These are phyloP conservation scores for Protomyces macrosporus DNA, from an alignment of 1,139 yeast genomes.

Conservation along the genomic window DNA sequence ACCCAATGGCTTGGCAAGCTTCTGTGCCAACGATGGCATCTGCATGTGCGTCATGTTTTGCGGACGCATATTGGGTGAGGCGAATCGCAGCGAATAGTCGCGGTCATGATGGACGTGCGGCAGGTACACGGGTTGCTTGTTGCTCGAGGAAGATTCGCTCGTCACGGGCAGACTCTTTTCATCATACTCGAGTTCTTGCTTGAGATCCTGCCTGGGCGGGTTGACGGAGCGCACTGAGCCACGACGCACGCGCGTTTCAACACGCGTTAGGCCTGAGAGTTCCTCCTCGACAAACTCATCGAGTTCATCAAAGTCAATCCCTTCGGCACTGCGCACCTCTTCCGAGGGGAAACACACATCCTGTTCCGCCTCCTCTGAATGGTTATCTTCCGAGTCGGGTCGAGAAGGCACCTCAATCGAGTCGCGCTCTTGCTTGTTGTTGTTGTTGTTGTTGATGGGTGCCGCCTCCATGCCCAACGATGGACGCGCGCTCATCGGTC, in stretches of 20 bases:
- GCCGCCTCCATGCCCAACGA: not conserved
- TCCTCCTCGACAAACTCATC: conserved; percentile 39
- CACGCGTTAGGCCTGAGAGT: not conserved
- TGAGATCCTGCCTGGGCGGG: not conserved
- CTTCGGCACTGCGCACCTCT: conserved; percentile 43
- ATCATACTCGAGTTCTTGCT: not conserved
- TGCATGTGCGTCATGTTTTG: conserved; percentile 23
- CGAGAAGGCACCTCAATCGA: conserved; percentile 21
- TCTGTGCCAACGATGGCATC: conserved; percentile 6
- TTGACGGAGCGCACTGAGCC: not conserved
- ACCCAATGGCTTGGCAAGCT: conserved; percentile 1
- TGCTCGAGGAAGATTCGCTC: conserved; percentile 27
- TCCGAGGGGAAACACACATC: conserved; percentile 94
- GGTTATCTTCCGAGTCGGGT: conserved; percentile 19
- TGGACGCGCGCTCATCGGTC: conserved; percentile 6
- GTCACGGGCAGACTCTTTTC: not conserved
- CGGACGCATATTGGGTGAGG: conserved; percentile 20
- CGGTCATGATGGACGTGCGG: not conserved
- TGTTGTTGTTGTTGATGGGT: conserved; percentile 1
- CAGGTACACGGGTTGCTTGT: conserved; percentile 1
- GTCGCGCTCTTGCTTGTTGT: conserved; percentile 10
- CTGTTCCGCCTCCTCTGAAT: conserved; percentile 66
- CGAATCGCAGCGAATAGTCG: conserved; percentile 4
- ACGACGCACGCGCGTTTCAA: conserved; percentile 17
- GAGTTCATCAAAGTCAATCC: conserved; percentile 41